Base-by-base conservation (phyloP, 768 basidiomycete genomes). In the Lanmaoa rubissima region DNA sequence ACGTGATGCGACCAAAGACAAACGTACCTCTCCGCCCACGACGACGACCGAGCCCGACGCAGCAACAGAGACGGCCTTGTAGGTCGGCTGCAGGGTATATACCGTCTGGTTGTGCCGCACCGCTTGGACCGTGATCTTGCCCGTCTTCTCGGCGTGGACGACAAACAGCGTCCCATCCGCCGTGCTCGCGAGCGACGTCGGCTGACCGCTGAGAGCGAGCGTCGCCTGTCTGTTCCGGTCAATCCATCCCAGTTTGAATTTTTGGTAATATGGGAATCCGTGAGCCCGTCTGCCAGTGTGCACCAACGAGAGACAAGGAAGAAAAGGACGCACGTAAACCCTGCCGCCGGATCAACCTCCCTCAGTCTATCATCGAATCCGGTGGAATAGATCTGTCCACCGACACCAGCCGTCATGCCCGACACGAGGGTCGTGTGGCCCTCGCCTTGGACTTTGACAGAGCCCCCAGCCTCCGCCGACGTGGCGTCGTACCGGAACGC, bases 301-400 rank as follows among this genome's bases (percentile, higher is more conserved):
- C 35, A 7, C 32, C 14, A 12, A 13, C 2, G 13, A 28, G 3
- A 8, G 12, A 9, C 5, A 17, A 28, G n/a, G 12, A 39, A 58
- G 24, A 35, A 56, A 21, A 72, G 1, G 21, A 65, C 68, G 32
- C 45, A 68, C 68, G 67, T 67, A 54, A 56, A 72, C 19, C 73
- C 74, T 35, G 40, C 24, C 2, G 40, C 67, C 62, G 26, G 70
- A 12, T 79, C 79, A 43, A 93, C 82, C 65, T 92, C 90, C 44
- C 86, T 78, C 4, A 93, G 74, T 34, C 70, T 76, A 67, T 97
- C 95, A 59, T 97, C 95, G 65, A 83, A 94, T 13, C 90, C 94
- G 16, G 84, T 74, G 21, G 88, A 88, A 64, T 82, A 87, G 1
- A 88, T 75, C 51, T 79, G 83, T 28, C 81, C 83, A 9, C 70